A percentile compares a stretch with the other conserved stretches of the same genome.
These are phyloP conservation scores for Penicillium argentinense DNA, from an alignment of 495 filamentous ascomycete species.

Conservation along the genomic window DNA sequence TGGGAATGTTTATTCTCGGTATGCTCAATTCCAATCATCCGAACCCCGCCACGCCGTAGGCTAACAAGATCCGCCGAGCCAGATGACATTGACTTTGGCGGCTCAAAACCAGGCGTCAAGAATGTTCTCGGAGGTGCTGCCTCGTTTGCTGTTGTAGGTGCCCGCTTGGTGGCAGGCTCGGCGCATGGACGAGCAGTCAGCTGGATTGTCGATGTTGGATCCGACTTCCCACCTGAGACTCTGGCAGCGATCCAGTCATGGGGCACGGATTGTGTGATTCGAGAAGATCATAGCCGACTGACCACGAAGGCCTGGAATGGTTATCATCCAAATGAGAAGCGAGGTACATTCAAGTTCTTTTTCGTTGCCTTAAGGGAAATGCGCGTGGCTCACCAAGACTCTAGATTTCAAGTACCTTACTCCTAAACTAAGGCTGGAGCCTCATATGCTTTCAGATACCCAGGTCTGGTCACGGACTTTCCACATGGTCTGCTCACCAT, in stretches of 20 bases:
- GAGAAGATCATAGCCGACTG: slow-evolving; percentile 62
- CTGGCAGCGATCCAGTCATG: slow-evolving; percentile 64
- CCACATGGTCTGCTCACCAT: slow-evolving; percentile 83
- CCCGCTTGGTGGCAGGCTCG: slow-evolving; percentile 72
- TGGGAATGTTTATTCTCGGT: slow-evolving; percentile 98
- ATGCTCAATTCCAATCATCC: slow-evolving; percentile 22
- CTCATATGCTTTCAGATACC: slow-evolving; percentile 51
- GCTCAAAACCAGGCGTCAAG: slow-evolving; percentile 53
- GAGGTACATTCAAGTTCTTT: slow-evolving; percentile 43
- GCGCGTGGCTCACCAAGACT: slow-evolving; percentile 33
- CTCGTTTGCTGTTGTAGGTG: slow-evolving; percentile 81
- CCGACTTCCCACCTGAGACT: slow-evolving; percentile 75
- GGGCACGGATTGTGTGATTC: slow-evolving; percentile 68
- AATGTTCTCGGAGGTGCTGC: slow-evolving; percentile 86
- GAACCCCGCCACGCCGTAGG: slow-evolving; percentile 12
- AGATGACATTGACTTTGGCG: slow-evolving; percentile 89
- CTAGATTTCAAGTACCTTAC: slow-evolving; percentile 85
- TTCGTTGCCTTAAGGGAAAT: background rate
- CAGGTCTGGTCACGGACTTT: slow-evolving; percentile 73
- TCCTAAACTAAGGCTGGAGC: slow-evolving; percentile 76
- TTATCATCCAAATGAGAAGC: slow-evolving; percentile 61
- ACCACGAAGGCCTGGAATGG: slow-evolving; percentile 94
- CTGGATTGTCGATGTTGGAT: slow-evolving; percentile 89
- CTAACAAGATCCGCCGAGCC: slow-evolving; percentile 22
- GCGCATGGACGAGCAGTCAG: slow-evolving; percentile 58